Evolutionary conservation across 768 basidiomycete genomes (phyloP).

Genomic region (Pisolithus tinctorius): DNA sequence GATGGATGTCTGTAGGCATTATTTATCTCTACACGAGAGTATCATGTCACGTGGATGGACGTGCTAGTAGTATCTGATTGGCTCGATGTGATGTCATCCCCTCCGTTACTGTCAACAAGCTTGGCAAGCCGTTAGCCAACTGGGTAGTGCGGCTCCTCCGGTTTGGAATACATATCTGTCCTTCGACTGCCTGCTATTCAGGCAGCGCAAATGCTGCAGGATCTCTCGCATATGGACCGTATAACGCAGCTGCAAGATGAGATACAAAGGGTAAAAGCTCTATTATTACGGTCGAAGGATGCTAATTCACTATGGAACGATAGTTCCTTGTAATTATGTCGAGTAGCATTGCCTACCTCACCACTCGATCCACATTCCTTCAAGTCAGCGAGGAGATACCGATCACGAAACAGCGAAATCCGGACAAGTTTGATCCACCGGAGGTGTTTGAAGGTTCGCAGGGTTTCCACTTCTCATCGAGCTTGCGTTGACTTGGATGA

Average conservation of each 20-base stretch:
- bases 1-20: too few species aligned
- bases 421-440: conserved; percentile 64
- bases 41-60: too few species aligned
- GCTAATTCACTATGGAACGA: background rate
- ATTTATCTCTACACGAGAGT: too few species aligned
- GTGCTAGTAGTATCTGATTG: too few species aligned
- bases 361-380: conserved; percentile 64
- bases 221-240: conserved; percentile 91
- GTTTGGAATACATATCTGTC: too few species aligned
- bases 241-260: conserved; percentile 94
- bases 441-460: conserved; percentile 67
- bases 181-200: background rate
- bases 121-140: too few species aligned
- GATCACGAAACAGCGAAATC: conserved; percentile 72
- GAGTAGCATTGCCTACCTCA: conserved; percentile 73
- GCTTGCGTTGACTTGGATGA: background rate
- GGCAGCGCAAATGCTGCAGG: conserved; percentile 63
- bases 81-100: too few species aligned
- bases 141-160: background rate
- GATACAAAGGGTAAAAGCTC: conserved; percentile 65
- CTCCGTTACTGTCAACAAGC: too few species aligned
- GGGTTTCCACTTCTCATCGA: background rate
- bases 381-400: conserved; percentile 77
- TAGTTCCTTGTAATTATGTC: conserved; percentile 89
- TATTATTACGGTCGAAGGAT: background rate